A percentile compares a stretch with the other conserved stretches of the same genome.
phyloP scores from a whole-genome alignment of 352 stramenopile species.

The Globisporangium viniferum region DNA sequence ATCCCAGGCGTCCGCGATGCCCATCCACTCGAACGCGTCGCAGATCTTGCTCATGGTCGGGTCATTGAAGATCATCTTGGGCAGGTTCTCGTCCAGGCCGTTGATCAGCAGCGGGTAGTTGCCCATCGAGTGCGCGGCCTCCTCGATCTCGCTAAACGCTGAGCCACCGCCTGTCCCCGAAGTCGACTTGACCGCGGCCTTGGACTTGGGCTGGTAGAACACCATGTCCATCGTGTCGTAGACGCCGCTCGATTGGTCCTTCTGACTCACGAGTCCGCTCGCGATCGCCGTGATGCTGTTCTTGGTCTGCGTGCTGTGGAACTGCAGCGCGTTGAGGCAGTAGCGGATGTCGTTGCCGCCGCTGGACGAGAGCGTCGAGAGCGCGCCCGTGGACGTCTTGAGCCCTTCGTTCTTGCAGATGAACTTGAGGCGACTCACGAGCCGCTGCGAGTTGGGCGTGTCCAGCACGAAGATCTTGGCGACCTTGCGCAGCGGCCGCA shows the following conservation, averaged over 20 bases:
- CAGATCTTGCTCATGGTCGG: conserved; percentile 85
- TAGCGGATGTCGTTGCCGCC: conserved; percentile 93
- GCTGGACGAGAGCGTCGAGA: conserved; percentile 56
- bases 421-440: conserved; percentile 90
- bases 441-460: conserved; percentile 75
- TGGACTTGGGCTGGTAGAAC: conserved; percentile 63
- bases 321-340: conserved; percentile 96
- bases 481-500: conserved; percentile 93
- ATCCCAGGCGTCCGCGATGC: conserved; percentile 73
- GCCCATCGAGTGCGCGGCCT: conserved; percentile 67
- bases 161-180: conserved; percentile 3
- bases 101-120: conserved; percentile 82
- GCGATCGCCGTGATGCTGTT: conserved; percentile 27
- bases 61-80: conserved; percentile 88
- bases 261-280: conserved; percentile 44
- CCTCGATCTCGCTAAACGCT: conserved; percentile 53
- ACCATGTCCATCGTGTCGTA: conserved; percentile 72
- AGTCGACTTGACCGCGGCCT: conserved; percentile 31
- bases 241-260: conserved; percentile 55
- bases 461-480: conserved; percentile 93
- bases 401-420: conserved; percentile 91
- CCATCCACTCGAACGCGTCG: conserved; percentile 81
- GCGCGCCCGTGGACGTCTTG: conserved; percentile 61
- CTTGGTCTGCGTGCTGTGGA: conserved; percentile 65
- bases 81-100: conserved; percentile 87